A percentile compares a stretch with the other conserved stretches of the same genome.
Conservation (phyloP, 2,329 filamentous ascomycete genomes). For the Fusarium equiseti region DNA sequence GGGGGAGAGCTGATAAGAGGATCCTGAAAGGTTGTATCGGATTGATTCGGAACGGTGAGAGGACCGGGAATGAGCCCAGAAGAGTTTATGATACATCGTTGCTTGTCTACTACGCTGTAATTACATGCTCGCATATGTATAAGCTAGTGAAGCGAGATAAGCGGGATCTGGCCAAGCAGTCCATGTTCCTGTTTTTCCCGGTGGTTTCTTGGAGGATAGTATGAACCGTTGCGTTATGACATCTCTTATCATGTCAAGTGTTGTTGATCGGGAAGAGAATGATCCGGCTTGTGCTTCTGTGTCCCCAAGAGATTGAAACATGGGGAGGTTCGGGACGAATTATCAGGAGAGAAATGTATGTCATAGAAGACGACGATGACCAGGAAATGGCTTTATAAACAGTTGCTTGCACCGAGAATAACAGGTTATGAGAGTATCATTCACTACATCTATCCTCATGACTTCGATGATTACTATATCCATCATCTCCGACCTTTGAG, state of each 20-base stretch:
- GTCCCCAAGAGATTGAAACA: no score
- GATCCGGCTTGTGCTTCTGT: neutral
- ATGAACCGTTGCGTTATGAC: neutral
- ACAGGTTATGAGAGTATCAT: neutral
- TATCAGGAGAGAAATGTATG: fast-evolving
- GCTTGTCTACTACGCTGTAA: neutral
- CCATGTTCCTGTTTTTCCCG: conserved; percentile 1
- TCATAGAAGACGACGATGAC: neutral
- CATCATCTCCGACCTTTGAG: neutral
- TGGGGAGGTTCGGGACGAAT: neutral
- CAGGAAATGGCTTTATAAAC: neutral
- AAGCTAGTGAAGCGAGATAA: neutral
- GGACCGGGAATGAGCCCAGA: neutral
- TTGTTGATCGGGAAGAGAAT: neutral
- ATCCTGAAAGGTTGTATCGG: neutral
- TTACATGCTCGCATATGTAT: neutral
- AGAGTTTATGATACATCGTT: neutral
- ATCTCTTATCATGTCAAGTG: neutral
- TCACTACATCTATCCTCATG: neutral
- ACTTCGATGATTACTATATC: neutral
- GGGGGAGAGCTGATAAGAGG: neutral
- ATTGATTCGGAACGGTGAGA: neutral
- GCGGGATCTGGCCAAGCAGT: neutral
- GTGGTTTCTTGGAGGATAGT: neutral
- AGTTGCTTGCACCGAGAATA: neutral